Base-by-base conservation (phyloP, 257 asterid species). In the Lycium ferocissimum region DNA sequence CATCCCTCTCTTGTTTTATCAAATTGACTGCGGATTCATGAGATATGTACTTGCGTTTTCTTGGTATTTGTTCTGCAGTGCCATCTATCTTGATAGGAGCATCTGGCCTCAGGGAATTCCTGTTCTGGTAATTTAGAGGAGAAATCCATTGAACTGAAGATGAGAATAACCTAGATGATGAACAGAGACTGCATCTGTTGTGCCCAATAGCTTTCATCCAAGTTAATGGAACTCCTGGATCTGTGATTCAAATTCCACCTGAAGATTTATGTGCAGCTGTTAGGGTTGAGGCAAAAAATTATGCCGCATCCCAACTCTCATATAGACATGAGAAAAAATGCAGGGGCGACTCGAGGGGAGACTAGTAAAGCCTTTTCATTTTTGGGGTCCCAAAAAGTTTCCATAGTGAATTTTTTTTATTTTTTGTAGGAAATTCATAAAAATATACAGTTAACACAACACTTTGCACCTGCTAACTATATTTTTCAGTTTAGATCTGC, bases 1-100 rank as follows among this genome's bases (percentile, higher is more conserved):
- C 95, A 86, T 90, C 92, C 73, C 72, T 92, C 89, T 95, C 97
- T 9, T 85, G 88, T 85, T 79, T 90, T 84, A 96, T 94, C 91
- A 91, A 88, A 87, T 75, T 80, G 75, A 95, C 66, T 4, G 92
- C 91, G 0, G 65, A 75, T 22, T 91, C 98, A 53, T 95, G 98
- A 79, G 95, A 89, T 70, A 91, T 82, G 79, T 89, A 95, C 85
- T 89, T 92, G 82, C 87, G 84, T 86, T 87, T 92, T 86, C 89
- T 86, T 5, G 92, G 87, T 45, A 59, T 35, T 76, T 82, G 88
- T 80, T 67, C 45, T 58, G 43, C 67, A 20, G 84, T 33, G 81
- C 83, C 80, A 15, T 86, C 54, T 84, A 86, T 83, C 88, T 88
- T 88, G 18, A 80, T 56, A 15, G 89, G 89, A 78, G 86, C 81